A percentile compares a stretch with the other conserved stretches of the same genome.
These are phyloP conservation scores for Ormosia emarginata DNA, from an alignment of 306 rosid genomes.

Conservation along the genomic window DNA sequence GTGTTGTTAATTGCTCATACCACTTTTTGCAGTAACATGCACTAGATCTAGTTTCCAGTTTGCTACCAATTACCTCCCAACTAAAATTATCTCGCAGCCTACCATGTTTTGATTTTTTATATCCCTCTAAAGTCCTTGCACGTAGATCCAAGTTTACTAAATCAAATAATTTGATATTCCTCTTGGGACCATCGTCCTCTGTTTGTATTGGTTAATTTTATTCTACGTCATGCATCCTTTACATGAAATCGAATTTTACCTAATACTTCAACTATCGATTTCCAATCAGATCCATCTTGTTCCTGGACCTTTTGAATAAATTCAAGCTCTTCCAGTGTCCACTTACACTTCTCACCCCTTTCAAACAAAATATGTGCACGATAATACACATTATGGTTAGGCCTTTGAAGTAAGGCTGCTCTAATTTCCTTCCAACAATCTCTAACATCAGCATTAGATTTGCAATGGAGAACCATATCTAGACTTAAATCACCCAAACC, in stretches of 20 bases:
- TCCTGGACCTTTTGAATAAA: conserved; percentile 27
- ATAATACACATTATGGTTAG: conserved; percentile 3
- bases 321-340: conserved; percentile 68
- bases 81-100: conserved; percentile 77
- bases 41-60: conserved; percentile 46
- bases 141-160: conserved; percentile 73
- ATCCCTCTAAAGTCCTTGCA: conserved; percentile 42
- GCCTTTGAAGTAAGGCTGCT: conserved; percentile 56
- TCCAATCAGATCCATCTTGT: conserved; percentile 70
- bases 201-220: conserved; percentile 31
- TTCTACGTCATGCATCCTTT: conserved; percentile 74
- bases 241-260: conserved; percentile 64
- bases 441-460: conserved; percentile 16
- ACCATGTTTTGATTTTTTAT: conserved; percentile 49
- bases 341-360: conserved; percentile 37
- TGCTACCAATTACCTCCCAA: conserved; percentile 73
- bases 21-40: conserved; percentile 54
- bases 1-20: conserved; percentile 64
- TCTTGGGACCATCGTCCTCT: conserved; percentile 65
- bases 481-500: conserved; percentile 62
- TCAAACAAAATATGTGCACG: conserved; percentile 68
- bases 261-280: conserved; percentile 44
- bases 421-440: conserved; percentile 72
- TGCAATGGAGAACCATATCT: conserved; percentile 45
- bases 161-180: conserved; percentile 74